Evolutionary conservation across 2,329 filamentous ascomycete species (phyloP).

Genomic region (Phialophora expanda): DNA sequence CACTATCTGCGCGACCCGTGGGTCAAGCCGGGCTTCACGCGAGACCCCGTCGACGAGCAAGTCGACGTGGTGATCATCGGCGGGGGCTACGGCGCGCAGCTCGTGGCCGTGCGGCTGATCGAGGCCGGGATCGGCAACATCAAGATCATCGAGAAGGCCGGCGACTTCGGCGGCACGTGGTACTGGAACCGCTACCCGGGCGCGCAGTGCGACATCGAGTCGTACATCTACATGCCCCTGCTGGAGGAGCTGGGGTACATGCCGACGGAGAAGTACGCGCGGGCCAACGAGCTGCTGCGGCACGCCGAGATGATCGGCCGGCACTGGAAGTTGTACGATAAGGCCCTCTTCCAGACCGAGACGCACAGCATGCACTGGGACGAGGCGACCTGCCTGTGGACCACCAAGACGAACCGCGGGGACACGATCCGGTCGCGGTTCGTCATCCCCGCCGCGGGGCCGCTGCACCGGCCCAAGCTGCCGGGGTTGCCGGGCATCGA

Average conservation of each 20-base stretch:
- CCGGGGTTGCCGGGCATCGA: conserved; percentile 40
- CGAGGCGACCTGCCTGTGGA: conserved; percentile 24
- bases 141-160: conserved; percentile 20
- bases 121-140: conserved; percentile 23
- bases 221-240: conserved; percentile 35
- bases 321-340: conserved; percentile 26
- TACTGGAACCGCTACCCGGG: conserved; percentile 41
- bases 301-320: conserved; percentile 31
- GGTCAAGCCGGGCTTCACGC: conserved; percentile 28
- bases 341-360: conserved; percentile 34
- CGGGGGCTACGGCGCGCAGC: conserved; percentile 20
- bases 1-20: conserved; percentile 28
- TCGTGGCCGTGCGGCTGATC: conserved; percentile 24
- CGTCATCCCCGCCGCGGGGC: conserved; percentile 50
- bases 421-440: conserved; percentile 47
- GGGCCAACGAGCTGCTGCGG: conserved; percentile 29
- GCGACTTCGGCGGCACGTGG: conserved; percentile 37
- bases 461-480: conserved; percentile 40
- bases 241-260: conserved; percentile 34
- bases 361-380: conserved; percentile 31
- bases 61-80: conserved; percentile 24
- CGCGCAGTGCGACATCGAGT: conserved; percentile 29
- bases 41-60: conserved; percentile 25
- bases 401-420: conserved; percentile 36
- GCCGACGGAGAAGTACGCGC: conserved; percentile 34